Evolutionary conservation across 2,329 filamentous ascomycete species (phyloP).

Genomic region (Penicillium sp.): DNA sequence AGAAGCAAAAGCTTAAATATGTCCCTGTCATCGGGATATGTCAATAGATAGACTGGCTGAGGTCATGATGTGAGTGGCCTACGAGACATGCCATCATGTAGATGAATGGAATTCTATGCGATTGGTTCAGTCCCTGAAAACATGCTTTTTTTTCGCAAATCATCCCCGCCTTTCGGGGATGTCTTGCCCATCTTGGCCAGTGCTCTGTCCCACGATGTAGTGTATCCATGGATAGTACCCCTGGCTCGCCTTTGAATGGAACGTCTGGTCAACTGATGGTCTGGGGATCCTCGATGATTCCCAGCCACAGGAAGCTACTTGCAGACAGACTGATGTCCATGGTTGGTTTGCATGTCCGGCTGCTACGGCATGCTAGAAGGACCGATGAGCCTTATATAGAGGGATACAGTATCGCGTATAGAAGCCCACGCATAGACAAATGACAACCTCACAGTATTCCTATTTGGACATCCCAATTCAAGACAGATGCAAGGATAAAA

Average conservation of each 20-base stretch:
- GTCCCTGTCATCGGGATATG: neutral
- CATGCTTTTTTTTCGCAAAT: neutral
- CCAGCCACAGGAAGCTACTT: neutral
- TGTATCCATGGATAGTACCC: no score
- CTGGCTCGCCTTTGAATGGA: neutral
- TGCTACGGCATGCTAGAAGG: neutral
- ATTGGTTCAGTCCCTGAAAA: neutral
- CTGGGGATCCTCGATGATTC: neutral
- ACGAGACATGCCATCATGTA: constrained; percentile 8
- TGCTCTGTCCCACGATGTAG: neutral
- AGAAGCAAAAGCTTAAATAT: constrained; percentile 1
- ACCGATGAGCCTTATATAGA: neutral
- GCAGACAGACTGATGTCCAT: neutral
- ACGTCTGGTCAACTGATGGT: neutral
- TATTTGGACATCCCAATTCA: no score
- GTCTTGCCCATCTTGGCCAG: neutral
- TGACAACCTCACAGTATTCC: no score
- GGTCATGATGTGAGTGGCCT: neutral
- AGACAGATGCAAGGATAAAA: no score
- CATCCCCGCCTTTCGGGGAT: neutral
- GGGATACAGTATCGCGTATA: no score
- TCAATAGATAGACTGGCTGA: constrained; percentile 9
- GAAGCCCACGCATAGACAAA: no score
- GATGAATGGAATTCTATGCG: constrained; percentile 8
- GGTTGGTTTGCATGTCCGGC: neutral